These are phyloP conservation scores for Penicillium longicatenatum DNA, from an alignment of 495 filamentous ascomycete genomes.

Conservation along the genomic window DNA sequence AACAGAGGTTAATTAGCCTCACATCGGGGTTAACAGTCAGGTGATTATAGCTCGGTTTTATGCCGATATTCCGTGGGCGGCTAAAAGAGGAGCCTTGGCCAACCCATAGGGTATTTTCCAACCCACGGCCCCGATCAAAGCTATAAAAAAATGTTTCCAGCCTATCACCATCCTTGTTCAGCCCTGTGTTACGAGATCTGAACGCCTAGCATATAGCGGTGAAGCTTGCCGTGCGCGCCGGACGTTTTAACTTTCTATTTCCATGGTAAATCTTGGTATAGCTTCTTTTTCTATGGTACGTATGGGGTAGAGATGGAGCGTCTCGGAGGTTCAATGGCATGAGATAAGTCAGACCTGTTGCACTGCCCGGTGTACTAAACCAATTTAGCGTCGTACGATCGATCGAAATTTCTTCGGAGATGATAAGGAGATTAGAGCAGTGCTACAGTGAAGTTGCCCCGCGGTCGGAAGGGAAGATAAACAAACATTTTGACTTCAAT, in stretches of 20 bases:
- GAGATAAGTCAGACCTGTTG: not conserved
- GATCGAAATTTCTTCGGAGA: constrained; percentile 1
- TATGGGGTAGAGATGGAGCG: not conserved
- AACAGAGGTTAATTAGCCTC: not conserved
- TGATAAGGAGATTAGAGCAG: not conserved
- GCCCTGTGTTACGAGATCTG: constrained; percentile 12
- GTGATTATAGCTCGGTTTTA: constrained; percentile 5
- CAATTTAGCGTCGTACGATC: constrained; percentile 1
- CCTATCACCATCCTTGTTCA: constrained; percentile 14
- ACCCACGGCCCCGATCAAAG: constrained; percentile 7
- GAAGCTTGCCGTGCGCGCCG: constrained; percentile 24
- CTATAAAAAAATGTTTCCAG: constrained; percentile 5
- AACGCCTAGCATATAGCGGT: constrained; percentile 32
- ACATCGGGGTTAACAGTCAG: not conserved
- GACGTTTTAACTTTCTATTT: constrained; percentile 5
- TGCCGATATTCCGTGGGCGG: constrained; percentile 8
- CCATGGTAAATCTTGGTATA: constrained; percentile 1
- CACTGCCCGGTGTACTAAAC: constrained; percentile 6
- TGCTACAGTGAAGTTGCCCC: not conserved
- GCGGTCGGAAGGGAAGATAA: not conserved
- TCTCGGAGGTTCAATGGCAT: not conserved
- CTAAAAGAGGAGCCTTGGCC: constrained; percentile 5
- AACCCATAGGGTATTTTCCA: constrained; percentile 29
- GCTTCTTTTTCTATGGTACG: not conserved
- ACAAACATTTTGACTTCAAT: constrained; percentile 1